Base-by-base conservation (phyloP, 106 monocot species). In the Acorus calamus region DNA sequence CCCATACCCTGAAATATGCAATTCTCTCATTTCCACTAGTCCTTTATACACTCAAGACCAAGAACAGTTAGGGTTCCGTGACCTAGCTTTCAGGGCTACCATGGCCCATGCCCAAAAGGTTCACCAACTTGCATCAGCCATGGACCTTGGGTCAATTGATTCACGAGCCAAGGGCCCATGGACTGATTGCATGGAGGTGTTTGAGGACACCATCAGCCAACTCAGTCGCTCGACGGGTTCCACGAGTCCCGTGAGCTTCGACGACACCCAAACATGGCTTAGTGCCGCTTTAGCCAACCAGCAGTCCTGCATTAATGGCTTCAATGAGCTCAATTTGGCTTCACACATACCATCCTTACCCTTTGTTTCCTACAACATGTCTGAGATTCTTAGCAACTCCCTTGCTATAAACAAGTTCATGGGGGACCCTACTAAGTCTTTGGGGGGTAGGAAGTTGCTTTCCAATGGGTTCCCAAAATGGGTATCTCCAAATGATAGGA, bases 1-100 rank as follows among this genome's bases (percentile, higher is more conserved):
- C 3, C 78, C 78, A 3, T 63, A 69, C 57, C 78, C 73, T 48
- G 5, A 59, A 8, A 52, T 73, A 9, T 78, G 77, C 48, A 62
- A 7, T 7, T 66, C 65, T 42, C 55, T 67, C 48, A 7, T 67
- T 9, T 46, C n/a, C 45, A 7, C 47, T 28, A 56, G 3, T 3
- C 14, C 46, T 42, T 42, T 55, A 2, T 50, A 49, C 8, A 4
- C 9, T 44, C 43, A 48, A 8, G 52, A 11, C 7, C 51, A 64
- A 2, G 7, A 57, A 2, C 28, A 46, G 3, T 42, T 46, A 5
- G 28, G 63, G 11, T 65, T 78, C 61, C 63, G 61, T 2, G 11
- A 73, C 14, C 1, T 52, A 10, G 62, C 56, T 14, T 14, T 78
- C 10, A 7, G 14, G 50, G 72, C 67, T 7, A 72, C 78, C 46